Conservation (phyloP, 257 asterid genomes). For the Parsonsia alboflavescens region DNA sequence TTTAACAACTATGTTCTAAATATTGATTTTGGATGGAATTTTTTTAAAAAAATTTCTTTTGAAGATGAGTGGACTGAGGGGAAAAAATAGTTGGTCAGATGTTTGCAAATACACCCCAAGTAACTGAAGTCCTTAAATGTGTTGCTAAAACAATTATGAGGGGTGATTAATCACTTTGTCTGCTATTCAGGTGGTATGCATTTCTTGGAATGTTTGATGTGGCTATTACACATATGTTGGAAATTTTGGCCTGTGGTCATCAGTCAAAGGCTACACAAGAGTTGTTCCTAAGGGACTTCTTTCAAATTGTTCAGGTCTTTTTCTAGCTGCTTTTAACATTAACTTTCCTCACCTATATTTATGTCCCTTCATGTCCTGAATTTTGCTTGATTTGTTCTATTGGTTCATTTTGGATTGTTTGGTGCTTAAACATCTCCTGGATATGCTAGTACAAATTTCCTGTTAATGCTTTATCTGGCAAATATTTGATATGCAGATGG, state of each 20-base stretch:
- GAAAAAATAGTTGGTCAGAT: too few species aligned
- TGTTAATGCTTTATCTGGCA: background rate
- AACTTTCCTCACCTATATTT: background rate
- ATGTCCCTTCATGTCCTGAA: background rate
- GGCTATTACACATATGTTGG: slow-evolving; percentile 76
- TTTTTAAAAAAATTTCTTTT: too few species aligned
- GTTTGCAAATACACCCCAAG: slow-evolving; percentile 11
- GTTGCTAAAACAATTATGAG: slow-evolving; percentile 1
- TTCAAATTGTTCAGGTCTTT: slow-evolving; percentile 77
- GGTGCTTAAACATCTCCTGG: background rate
- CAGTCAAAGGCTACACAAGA: slow-evolving; percentile 83
- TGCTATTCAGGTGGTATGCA: slow-evolving; percentile 87
- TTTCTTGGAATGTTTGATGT: slow-evolving; percentile 80
- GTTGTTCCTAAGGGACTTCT: slow-evolving; percentile 76
- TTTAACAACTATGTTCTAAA: too few species aligned
- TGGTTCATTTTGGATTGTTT: background rate
- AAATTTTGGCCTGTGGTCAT: slow-evolving; percentile 89
- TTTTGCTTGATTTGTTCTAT: background rate
- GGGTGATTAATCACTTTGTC: slow-evolving; percentile 25
- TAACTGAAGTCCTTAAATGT: slow-evolving; percentile 17
- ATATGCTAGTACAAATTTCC: background rate
- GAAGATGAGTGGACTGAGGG: background rate
- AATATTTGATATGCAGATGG: background rate
- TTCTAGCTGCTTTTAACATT: slow-evolving; percentile 18
- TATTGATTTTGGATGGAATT: background rate